Evolutionary conservation across 352 stramenopile species (phyloP).

Genomic region (Peronosclerospora sorghi): DNA sequence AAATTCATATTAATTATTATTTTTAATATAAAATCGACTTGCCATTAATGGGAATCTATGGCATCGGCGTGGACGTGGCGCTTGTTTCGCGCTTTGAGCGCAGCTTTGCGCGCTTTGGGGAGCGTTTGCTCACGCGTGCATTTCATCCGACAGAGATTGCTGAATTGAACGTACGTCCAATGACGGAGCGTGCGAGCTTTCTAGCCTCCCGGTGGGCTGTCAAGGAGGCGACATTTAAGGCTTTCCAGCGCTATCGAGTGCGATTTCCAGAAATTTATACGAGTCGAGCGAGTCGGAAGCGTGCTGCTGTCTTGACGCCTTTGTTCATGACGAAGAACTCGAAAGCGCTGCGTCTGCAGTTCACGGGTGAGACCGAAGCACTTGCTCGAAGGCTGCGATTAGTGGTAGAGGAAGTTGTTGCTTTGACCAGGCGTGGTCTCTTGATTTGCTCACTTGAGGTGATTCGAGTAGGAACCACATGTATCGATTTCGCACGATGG

Average conservation of each 20-base stretch:
- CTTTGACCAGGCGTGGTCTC: not conserved
- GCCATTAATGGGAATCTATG: too few species aligned
- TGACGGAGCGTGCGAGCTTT: slow-evolving; percentile 30
- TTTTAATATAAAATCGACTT: too few species aligned
- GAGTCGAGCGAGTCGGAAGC: slow-evolving; percentile 2
- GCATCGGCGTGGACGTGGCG: slow-evolving; percentile 67
- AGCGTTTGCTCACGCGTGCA: slow-evolving; percentile 47
- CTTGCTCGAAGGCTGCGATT: slow-evolving; percentile 45
- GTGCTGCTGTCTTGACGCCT: slow-evolving; percentile 8
- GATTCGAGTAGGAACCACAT: slow-evolving; percentile 29
- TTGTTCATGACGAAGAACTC: slow-evolving; percentile 21
- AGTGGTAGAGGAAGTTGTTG: slow-evolving; percentile 16
- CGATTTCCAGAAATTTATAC: slow-evolving; percentile 65
- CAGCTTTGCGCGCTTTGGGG: slow-evolving; percentile 42
- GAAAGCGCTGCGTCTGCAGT: slow-evolving; percentile 37
- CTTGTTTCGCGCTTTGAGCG: slow-evolving; percentile 41
- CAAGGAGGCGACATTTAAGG: slow-evolving; percentile 79
- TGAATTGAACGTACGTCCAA: slow-evolving; percentile 39
- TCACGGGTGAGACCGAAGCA: slow-evolving; percentile 42
- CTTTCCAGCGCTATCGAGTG: slow-evolving; percentile 68
- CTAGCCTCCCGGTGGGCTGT: slow-evolving; percentile 74
- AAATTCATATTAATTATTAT: too few species aligned
- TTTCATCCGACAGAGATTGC: slow-evolving; percentile 57
- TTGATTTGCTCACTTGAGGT: not conserved
- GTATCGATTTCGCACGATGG: slow-evolving; percentile 75